Evolutionary conservation across 768 basidiomycete species (phyloP).

Genomic region (Calocybe cyanea): DNA sequence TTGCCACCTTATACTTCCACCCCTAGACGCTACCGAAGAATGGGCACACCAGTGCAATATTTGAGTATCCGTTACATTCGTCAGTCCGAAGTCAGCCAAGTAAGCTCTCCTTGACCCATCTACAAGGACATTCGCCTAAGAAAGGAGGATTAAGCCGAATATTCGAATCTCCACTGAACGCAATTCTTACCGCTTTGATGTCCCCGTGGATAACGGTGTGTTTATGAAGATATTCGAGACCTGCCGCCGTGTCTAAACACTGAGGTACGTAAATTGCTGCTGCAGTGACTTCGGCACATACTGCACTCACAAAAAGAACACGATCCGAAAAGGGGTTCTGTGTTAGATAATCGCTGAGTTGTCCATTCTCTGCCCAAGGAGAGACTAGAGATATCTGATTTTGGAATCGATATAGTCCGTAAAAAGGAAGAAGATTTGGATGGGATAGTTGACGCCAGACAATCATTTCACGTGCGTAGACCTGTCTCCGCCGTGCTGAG

Average conservation of each 20-base stretch:
- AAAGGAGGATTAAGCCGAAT: no score
- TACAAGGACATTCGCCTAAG: conserved; percentile 19
- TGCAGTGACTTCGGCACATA: no score
- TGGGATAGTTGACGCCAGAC: conserved; percentile 29
- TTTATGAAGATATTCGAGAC: conserved; percentile 26
- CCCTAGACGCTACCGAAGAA: conserved; percentile 7
- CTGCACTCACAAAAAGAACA: conserved; percentile 29
- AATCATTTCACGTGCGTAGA: conserved; percentile 15
- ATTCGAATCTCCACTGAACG: no score
- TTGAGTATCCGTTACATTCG: conserved; percentile 10
- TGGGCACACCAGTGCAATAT: conserved; percentile 15
- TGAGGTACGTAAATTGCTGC: neutral
- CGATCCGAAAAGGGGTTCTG: conserved; percentile 19
- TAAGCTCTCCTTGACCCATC: conserved; percentile 14
- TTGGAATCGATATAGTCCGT: conserved; percentile 21
- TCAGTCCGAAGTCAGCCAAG: conserved; percentile 21
- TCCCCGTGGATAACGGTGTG: conserved; percentile 27
- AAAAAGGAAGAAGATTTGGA: conserved; percentile 28
- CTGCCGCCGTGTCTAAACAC: conserved; percentile 22
- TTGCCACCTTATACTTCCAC: conserved; percentile 10
- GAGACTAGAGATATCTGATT: conserved; percentile 29
- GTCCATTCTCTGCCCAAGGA: conserved; percentile 20
- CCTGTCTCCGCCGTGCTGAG: neutral
- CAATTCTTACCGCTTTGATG: conserved; percentile 28
- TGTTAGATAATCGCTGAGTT: conserved; percentile 26